phyloP scores from a whole-genome alignment of 2,329 filamentous ascomycete genomes.

The Colletotrichum spinosum region DNA sequence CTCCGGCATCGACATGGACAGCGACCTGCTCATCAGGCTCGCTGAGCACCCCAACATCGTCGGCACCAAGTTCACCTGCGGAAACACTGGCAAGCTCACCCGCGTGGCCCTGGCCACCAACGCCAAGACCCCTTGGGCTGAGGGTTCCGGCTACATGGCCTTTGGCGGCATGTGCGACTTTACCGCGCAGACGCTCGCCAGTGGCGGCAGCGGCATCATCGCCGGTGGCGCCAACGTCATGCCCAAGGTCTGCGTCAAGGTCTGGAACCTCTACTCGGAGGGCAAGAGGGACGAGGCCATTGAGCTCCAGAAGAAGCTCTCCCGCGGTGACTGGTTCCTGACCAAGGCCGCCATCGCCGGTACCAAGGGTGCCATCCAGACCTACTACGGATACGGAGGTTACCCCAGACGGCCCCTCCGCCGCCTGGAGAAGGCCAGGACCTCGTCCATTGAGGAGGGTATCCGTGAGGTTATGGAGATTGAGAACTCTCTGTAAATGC shows the following conservation, averaged over 20 bases:
- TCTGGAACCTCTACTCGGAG: slow-evolving; percentile 80
- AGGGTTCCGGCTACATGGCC: slow-evolving; percentile 80
- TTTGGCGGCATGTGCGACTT: slow-evolving; percentile 92
- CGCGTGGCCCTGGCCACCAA: slow-evolving; percentile 80
- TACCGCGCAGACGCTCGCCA: slow-evolving; percentile 82
- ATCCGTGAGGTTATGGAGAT: slow-evolving; percentile 74
- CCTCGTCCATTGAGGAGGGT: slow-evolving; percentile 64
- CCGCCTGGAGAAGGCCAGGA: slow-evolving; percentile 69
- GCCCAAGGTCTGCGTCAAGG: slow-evolving; percentile 82
- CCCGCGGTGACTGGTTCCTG: slow-evolving; percentile 83
- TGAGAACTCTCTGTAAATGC: slow-evolving; percentile 63
- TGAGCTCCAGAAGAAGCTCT: slow-evolving; percentile 80
- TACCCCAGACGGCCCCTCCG: slow-evolving; percentile 79
- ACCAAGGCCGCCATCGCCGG: slow-evolving; percentile 87
- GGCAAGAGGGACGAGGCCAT: slow-evolving; percentile 82
- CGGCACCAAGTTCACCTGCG: slow-evolving; percentile 92
- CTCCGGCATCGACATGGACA: slow-evolving; percentile 89
- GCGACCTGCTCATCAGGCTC: slow-evolving; percentile 84
- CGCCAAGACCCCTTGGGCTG: slow-evolving; percentile 72
- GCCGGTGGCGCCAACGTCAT: slow-evolving; percentile 88
- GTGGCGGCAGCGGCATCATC: slow-evolving; percentile 85
- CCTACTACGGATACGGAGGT: slow-evolving; percentile 84
- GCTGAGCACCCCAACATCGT: slow-evolving; percentile 85
- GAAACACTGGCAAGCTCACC: slow-evolving; percentile 89
- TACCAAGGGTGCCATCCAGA: slow-evolving; percentile 86